A percentile compares a stretch with the other conserved stretches of the same genome.
Conservation (phyloP, 495 filamentous ascomycete genomes). For the Penicillium bialowiezense region DNA sequence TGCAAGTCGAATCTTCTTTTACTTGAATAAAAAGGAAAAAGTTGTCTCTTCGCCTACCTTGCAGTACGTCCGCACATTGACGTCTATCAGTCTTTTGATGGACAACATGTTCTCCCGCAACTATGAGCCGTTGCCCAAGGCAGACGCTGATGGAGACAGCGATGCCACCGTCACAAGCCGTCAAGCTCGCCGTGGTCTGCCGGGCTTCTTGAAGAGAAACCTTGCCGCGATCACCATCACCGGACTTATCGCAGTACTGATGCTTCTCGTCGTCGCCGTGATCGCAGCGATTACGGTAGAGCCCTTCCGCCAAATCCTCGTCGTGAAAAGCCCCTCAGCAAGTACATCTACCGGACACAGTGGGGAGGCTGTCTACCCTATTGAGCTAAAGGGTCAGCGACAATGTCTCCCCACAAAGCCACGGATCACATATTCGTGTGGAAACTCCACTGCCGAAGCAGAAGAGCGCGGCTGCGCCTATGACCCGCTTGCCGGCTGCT, state of each 20-base stretch:
- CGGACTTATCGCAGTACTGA: conserved; percentile 4
- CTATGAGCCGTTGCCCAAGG: conserved; percentile 8
- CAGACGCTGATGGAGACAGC: conserved; percentile 7
- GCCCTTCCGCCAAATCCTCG: conserved; percentile 8
- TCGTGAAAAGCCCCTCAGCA: conserved; percentile 2
- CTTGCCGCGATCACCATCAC: conserved; percentile 12
- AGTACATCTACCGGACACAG: background rate
- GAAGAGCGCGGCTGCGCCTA: conserved; percentile 9
- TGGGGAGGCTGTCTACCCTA: background rate
- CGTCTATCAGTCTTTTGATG: background rate
- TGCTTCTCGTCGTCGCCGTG: conserved; percentile 3
- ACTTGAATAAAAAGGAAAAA: background rate
- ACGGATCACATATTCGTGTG: conserved; percentile 7
- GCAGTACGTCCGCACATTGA: background rate
- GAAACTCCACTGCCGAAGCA: conserved; percentile 14
- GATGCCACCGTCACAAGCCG: conserved; percentile 5
- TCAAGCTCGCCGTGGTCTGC: background rate
- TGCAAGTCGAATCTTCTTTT: background rate
- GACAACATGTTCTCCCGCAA: conserved; percentile 2
- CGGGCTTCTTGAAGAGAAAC: conserved; percentile 6
- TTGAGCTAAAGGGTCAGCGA: background rate
- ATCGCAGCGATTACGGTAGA: conserved; percentile 9
- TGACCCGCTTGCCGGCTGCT: conserved; percentile 14
- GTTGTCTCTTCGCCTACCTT: background rate
- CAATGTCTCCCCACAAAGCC: conserved; percentile 9